Evolutionary conservation across 2,329 filamentous ascomycete genomes (phyloP).

Genomic region (Penicillium hordei): DNA sequence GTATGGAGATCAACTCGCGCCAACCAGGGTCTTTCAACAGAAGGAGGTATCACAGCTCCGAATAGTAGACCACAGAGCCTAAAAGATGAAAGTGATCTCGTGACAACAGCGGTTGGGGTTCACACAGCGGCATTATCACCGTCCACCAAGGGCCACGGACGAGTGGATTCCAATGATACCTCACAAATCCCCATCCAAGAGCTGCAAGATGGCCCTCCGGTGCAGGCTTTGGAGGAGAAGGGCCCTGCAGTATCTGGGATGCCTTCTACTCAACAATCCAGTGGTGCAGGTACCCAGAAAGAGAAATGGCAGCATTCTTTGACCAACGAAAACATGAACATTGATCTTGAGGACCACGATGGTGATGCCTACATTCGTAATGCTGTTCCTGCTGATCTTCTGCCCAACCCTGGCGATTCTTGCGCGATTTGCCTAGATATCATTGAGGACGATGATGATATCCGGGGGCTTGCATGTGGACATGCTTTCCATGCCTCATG

Average conservation of each 20-base stretch:
- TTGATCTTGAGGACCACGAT: conserved; percentile 63
- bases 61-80: conserved; percentile 71
- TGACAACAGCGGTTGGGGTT: conserved; percentile 25
- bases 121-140: conserved; percentile 26
- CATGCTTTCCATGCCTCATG: conserved; percentile 97
- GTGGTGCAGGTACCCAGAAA: conserved; percentile 10
- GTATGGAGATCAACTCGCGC: conserved; percentile 83
- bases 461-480: conserved; percentile 91
- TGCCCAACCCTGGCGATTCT: conserved; percentile 81
- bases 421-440: conserved; percentile 96
- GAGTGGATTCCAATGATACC: conserved; percentile 12
- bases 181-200: conserved; percentile 17
- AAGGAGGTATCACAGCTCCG: conserved; percentile 76
- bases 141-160: conserved; percentile 19
- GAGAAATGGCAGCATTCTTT: conserved; percentile 30
- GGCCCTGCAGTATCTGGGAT: background rate
- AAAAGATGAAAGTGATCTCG: conserved; percentile 59
- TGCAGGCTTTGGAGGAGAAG: conserved; percentile 19
- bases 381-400: conserved; percentile 75
- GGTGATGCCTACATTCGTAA: conserved; percentile 77
- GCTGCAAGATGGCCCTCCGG: conserved; percentile 12
- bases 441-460: conserved; percentile 91
- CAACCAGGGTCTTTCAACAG: conserved; percentile 76
- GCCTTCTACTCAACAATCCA: conserved; percentile 1
- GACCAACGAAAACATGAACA: conserved; percentile 52